A percentile compares a stretch with the other conserved stretches of the same genome.
Conservation (phyloP, 805 yeast species). For the Saccharomycopsis sp. region DNA sequence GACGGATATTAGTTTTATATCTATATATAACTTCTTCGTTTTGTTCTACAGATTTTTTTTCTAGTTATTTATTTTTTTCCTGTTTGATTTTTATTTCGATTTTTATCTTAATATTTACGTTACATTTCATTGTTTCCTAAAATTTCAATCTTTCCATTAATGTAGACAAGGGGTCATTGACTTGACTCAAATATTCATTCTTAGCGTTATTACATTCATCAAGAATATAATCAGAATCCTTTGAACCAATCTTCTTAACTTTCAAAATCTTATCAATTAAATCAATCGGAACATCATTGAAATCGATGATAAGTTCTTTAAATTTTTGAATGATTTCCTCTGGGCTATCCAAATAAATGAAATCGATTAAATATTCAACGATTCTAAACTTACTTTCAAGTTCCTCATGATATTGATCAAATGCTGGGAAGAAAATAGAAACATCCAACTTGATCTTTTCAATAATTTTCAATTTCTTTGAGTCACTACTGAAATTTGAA, state of each 20-base stretch:
- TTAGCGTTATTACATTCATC: conserved; percentile 20
- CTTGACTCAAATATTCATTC: conserved; percentile 20
- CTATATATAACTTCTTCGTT: not conserved
- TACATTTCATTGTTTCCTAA: not conserved
- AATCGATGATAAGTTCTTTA: conserved; percentile 53
- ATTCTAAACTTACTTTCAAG: conserved; percentile 45
- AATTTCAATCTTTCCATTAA: conserved; percentile 17
- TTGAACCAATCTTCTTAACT: conserved; percentile 26
- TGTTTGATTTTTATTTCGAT: not conserved
- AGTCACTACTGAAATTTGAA: conserved; percentile 32
- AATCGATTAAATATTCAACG: conserved; percentile 55
- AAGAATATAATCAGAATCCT: conserved; percentile 13
- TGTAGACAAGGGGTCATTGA: conserved; percentile 18
- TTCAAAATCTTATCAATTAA: conserved; percentile 59
- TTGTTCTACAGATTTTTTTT: not conserved
- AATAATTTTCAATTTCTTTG: conserved; percentile 34
- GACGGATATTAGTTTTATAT: not conserved
- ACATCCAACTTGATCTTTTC: conserved; percentile 57
- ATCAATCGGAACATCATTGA: conserved; percentile 72
- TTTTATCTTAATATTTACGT: not conserved
- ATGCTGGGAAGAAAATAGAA: conserved; percentile 45
- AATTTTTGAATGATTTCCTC: conserved; percentile 50
- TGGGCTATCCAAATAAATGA: conserved; percentile 39
- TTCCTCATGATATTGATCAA: conserved; percentile 38
- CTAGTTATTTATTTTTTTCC: not conserved